Percentiles rank a stretch among this genome's conserved stretches.
Conservation (phyloP, 306 rosid genomes). For the Lagenaria siceraria region DNA sequence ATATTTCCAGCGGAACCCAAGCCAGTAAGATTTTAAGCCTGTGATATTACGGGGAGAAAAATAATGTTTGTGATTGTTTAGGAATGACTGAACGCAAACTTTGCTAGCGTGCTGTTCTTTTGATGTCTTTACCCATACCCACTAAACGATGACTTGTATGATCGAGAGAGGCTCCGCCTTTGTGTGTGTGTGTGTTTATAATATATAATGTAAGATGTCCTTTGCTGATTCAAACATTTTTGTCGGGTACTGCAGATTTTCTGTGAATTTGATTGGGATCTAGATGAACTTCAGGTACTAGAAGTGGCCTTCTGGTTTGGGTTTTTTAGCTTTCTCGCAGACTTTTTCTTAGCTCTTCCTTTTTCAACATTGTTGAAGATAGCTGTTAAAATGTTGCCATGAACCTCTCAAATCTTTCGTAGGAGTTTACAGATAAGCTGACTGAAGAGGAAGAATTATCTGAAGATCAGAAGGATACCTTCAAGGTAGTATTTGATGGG, state of each 20-base stretch:
- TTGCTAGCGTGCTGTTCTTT: background rate
- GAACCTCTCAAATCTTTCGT: background rate
- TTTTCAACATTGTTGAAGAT: background rate
- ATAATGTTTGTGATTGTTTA: background rate
- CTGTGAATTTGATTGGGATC: constrained; percentile 85
- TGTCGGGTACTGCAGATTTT: constrained; percentile 34
- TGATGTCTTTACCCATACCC: background rate
- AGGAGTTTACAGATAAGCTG: constrained; percentile 69
- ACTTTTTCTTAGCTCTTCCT: background rate
- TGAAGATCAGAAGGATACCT: constrained; percentile 54
- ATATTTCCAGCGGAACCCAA: constrained; percentile 56
- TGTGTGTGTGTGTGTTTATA: background rate
- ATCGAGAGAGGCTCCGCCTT: background rate
- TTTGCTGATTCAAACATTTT: constrained; percentile 2
- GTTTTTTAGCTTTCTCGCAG: background rate
- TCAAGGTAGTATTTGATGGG: constrained; percentile 37
- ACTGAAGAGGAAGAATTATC: constrained; percentile 57
- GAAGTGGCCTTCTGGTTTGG: background rate
- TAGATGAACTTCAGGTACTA: constrained; percentile 67
- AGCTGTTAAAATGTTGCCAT: background rate
- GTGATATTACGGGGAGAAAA: no score
- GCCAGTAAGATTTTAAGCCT: constrained; percentile 38
- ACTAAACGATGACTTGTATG: background rate
- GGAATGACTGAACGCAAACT: background rate
- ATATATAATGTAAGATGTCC: background rate